Conservation (phyloP, 2,329 filamentous ascomycete species). For the Monilinia polystroma region DNA sequence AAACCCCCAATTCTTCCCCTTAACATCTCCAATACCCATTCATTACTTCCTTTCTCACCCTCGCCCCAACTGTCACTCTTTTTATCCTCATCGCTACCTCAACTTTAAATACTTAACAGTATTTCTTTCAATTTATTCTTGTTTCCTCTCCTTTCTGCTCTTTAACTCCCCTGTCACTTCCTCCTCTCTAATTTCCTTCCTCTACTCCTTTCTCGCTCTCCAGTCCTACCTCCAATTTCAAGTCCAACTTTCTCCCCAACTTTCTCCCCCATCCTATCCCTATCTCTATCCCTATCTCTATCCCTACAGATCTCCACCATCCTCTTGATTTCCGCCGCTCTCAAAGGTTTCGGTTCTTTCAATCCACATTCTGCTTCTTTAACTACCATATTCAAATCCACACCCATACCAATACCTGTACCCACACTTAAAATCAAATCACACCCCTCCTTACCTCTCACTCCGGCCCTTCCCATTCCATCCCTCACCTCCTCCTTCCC, state of each 20-base stretch:
- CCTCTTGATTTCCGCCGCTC: slow-evolving; percentile 36
- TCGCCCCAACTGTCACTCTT: neutral
- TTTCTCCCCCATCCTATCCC: slow-evolving; percentile 22
- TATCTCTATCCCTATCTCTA: slow-evolving; percentile 16
- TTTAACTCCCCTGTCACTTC: neutral
- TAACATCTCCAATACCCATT: neutral
- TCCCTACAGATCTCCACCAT: slow-evolving; percentile 38
- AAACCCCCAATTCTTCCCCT: no score
- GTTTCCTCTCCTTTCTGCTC: neutral
- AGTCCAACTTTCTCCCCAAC: slow-evolving; percentile 20
- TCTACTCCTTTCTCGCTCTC: neutral
- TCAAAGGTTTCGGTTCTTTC: slow-evolving; percentile 36
- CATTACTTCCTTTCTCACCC: neutral
- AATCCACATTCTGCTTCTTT: slow-evolving; percentile 38
- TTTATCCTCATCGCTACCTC: neutral
- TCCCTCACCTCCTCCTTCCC: neutral
- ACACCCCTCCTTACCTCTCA: neutral
- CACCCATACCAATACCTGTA: neutral
- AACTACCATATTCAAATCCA: slow-evolving; percentile 31
- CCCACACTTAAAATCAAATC: neutral
- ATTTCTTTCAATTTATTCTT: neutral
- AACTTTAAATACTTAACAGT: neutral
- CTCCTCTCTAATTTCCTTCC: neutral
- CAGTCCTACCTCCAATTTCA: neutral
- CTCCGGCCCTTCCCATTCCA: no score